Evolutionary conservation across 78 protist species (phyloP).

Genomic region (Ministeria vibrans): DNA sequence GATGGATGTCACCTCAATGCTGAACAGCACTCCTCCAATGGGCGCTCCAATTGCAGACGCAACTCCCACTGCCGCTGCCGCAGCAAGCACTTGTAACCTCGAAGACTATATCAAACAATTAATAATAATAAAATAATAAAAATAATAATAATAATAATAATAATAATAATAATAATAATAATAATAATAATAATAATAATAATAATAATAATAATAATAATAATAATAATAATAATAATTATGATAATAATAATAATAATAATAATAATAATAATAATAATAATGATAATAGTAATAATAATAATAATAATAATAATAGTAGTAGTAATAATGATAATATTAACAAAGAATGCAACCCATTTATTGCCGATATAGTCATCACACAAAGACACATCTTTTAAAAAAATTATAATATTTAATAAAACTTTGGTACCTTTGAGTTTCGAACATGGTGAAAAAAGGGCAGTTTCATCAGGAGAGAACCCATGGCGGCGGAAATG

Average conservation of each 20-base stretch:
- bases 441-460: too few relatives aligned
- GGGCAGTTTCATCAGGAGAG: not conserved
- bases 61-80: slow-evolving; percentile 49
- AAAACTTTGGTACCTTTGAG: not conserved
- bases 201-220: too few relatives aligned
- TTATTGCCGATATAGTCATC: not conserved
- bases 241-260: not conserved
- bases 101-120: not conserved
- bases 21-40: slow-evolving; percentile 53
- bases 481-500: not conserved
- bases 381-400: not conserved
- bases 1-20: slow-evolving; percentile 44
- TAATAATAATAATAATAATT: too few relatives aligned
- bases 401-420: too few relatives aligned
- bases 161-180: too few relatives aligned
- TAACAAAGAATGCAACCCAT: too few relatives aligned
- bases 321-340: not conserved
- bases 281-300: not conserved
- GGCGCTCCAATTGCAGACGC: slow-evolving; percentile 50
- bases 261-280: too few relatives aligned
- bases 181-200: too few relatives aligned
- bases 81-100: slow-evolving; percentile 15
- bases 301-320: not conserved
- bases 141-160: too few relatives aligned
- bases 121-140: too few relatives aligned